These are phyloP conservation scores for Aureobasidium sp. DNA, from an alignment of 2,329 filamentous ascomycete species.

Conservation along the genomic window DNA sequence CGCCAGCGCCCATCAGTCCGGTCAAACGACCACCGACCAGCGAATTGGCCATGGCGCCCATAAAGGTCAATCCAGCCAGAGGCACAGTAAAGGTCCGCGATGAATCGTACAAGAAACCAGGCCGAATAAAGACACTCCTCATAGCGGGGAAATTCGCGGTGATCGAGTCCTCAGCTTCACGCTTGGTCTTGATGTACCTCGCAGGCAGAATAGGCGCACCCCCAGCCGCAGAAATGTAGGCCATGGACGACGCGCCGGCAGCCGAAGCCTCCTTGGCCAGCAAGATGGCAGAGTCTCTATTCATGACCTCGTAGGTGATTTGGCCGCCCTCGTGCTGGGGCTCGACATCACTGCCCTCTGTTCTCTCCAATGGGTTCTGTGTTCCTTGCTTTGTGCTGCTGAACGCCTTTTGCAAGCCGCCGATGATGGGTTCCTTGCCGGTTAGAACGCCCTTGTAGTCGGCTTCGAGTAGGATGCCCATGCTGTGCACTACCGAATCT, in stretches of 20 bases:
- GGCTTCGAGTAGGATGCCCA: constrained; percentile 93
- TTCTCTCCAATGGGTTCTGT: constrained; percentile 60
- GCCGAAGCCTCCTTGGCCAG: constrained; percentile 69
- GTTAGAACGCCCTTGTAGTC: constrained; percentile 93
- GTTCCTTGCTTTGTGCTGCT: constrained; percentile 55
- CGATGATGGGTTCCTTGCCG: constrained; percentile 73
- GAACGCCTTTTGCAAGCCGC: constrained; percentile 74
- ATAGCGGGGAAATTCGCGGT: constrained; percentile 39
- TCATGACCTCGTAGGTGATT: constrained; percentile 96
- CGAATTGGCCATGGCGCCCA: constrained; percentile 69
- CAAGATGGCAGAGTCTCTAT: constrained; percentile 77
- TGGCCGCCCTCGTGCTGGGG: constrained; percentile 64
- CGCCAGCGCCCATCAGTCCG: constrained; percentile 72
- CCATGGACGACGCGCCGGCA: constrained; percentile 62
- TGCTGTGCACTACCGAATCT: constrained; percentile 83
- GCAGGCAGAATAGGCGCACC: constrained; percentile 77
- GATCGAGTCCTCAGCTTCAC: constrained; percentile 66
- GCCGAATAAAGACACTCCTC: constrained; percentile 74
- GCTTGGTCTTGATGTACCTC: constrained; percentile 85
- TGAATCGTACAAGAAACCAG: constrained; percentile 83
- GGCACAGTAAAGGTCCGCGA: constrained; percentile 77
- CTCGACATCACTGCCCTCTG: constrained; percentile 53
- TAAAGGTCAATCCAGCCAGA: constrained; percentile 68
- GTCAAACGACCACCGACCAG: constrained; percentile 69
- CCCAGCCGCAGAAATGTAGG: constrained; percentile 81